Base-by-base conservation (phyloP, 768 basidiomycete species). In the Tricholoma saponaceum region DNA sequence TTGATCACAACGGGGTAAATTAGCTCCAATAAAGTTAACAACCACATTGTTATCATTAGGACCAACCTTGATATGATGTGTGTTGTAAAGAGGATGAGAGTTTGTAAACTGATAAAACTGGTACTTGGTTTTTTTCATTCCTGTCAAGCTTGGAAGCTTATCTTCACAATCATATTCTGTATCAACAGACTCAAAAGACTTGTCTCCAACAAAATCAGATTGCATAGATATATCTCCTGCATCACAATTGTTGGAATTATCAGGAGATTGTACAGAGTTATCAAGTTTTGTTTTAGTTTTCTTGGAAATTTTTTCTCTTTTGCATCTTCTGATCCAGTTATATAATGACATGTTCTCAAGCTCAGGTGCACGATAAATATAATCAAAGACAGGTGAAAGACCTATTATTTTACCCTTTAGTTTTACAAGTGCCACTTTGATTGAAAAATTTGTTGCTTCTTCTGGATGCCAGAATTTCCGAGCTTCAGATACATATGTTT, bases 361-460 rank as follows among this genome's bases (percentile, higher is more conserved):
- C 9, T 32, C 51, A 3, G 16, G 6, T 8, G 70, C 64, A 22
- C 72, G 20, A 55, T 68, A 68, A 5, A 66, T 69, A 58, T 76
- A 75, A 55, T 76, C 73, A 62, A 68, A 61, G 0, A 73, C 62
- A 46, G 60, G 59, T 5, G 70, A 71, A 16, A 66, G 58, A 0
- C 64, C 63, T 39, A 67, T 58, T 18, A 68, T 51, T 9, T 55
- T 53, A 1, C 61, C 64, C 33, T 65, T 51, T 12, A 56, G 50
- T 32, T 53, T 60, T n/a, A 62, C 49, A 0, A 73, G n/a, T 12
- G 59, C 33, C 2, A 73, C 59, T 49, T 62, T 67, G 3, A n/a
- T 51, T n/a, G 52, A 8, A 37, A 13, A 16, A 5, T 37, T 16
- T 16, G 14, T 37, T 14, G 5, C 16, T 62, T 22, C 46, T 50